Base-by-base conservation (phyloP, 257 asterid species). In the Solanum sitiens region DNA sequence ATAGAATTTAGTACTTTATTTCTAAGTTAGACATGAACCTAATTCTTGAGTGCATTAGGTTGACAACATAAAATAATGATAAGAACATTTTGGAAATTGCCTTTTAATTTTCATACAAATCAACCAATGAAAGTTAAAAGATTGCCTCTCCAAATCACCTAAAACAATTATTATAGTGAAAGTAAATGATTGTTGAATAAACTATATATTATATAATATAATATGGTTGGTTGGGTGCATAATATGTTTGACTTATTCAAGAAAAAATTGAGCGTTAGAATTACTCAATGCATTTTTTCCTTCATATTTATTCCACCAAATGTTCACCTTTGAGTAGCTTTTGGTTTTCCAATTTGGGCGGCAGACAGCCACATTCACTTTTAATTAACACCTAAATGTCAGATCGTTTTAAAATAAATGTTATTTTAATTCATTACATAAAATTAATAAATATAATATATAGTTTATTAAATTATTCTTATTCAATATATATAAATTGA, bases 311-410 rank as follows among this genome's bases (percentile, higher is more conserved):
- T 65, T 87, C 89, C 90, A 90, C 93, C 92, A 86, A 91, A 90
- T 47, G 68, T 88, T 91, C 47, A 89, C 92, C 95, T 90, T 90
- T 90, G 76, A 87, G 91, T 90, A 89, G 86, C 86, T 88, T 87
- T 83, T 88, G 85, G 89, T 88, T 87, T 84, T 74, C 86, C 37
- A 42, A 61, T 71, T 87, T 14, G 89, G 75, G 80, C 30, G 87
- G 91, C 25, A 79, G 50, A 89, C n/a, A 79, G 40, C 1, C 84
- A 45, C 65, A 79, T 47, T 79, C 13, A 27, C 18, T 11, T 44
- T 44, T 32, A 61, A 89, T 90, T 90, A 87, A 89, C 90, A 86
- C 90, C 77, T 42, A 44, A 89, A 39, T 11, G 11, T 18, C n/a
- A 0, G 4, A 1, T 56, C 63, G 4, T 56, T 56, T 56, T 56